phyloP scores from a whole-genome alignment of 208 protist species.

The Phytomonas sp. region DNA sequence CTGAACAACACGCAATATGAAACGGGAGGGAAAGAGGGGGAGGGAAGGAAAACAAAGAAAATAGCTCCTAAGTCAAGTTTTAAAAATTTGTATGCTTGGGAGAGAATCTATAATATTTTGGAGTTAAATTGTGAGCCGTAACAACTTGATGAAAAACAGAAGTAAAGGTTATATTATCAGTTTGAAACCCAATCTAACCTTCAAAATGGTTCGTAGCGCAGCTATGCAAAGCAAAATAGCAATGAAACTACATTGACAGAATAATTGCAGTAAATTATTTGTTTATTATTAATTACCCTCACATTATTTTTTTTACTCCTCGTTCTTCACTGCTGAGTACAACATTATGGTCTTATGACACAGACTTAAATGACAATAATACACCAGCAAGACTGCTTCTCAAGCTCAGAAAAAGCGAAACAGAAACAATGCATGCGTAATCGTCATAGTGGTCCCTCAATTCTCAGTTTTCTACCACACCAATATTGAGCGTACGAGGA shows the following conservation, averaged over 20 bases:
- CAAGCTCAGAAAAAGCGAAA: neutral
- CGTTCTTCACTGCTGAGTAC: neutral
- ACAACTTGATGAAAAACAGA: neutral
- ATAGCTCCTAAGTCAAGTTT: neutral
- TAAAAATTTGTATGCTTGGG: neutral
- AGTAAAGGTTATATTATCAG: neutral
- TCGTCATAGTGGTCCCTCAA: neutral
- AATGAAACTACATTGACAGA: neutral
- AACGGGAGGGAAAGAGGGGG: constrained; percentile 4
- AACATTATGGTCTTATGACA: neutral
- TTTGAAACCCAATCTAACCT: neutral
- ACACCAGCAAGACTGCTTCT: neutral
- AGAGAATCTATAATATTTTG: neutral
- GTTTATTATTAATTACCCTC: neutral
- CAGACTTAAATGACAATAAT: constrained; percentile 6
- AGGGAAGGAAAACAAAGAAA: constrained; percentile 18
- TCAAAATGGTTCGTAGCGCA: neutral
- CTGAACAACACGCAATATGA: constrained; percentile 3
- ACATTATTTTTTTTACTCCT: constrained; percentile 1
- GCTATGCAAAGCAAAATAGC: neutral
- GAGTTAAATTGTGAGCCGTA: neutral
- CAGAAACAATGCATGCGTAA: neutral
- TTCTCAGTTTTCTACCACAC: neutral
- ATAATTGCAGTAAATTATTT: neutral
- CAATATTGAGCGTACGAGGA: neutral